Evolutionary conservation across 495 filamentous ascomycete genomes (phyloP), one percentile per base, ranked within the genome.

Genomic region (Melanomma pulvis-pyrius): DNA sequence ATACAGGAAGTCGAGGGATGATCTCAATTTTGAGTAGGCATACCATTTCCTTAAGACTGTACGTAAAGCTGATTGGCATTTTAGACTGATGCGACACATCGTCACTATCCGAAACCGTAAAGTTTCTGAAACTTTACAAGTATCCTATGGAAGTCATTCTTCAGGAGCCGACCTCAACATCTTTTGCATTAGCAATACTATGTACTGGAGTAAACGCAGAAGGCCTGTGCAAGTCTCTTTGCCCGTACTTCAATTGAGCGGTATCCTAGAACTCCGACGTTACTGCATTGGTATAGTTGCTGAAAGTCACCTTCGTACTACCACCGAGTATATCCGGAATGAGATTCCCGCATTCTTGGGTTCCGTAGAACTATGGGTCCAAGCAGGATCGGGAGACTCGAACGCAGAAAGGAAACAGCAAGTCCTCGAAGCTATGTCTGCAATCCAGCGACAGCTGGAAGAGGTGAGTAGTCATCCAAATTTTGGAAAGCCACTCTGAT

Each of bases 221-320:
- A 30, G 36, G 26, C 39, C 60, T 4, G 71, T 54, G 41, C 51
- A 63, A 22, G 29, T 22, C 2, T 63, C 71, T 8, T 58, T 75
- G 25, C 74, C 71, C 5, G 69, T 63, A 30, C 73, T 81, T 48
- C 13, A 65, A 11, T 72, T 81, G 1, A 79, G 78, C 57, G 77
- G 76, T 5, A 76, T 79, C 48, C 11, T 77, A 4, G 41, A 56
- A 22, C 25, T 79, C 0, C 74, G 78, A 12, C 71, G 50, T 52
- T 69, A 79, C 51, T 79, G 77, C 63, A 73, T 76, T 28, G 48
- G 70, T 4, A 71, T 79, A 30, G 75, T 81, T 5, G 76, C 75
- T n/a, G 63, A 78, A 22, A 74, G 72, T 54, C 76, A 78, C 51
- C 70, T 73, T 54, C 65, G 68, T 15, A 63, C 72, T 26, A 73